These are phyloP conservation scores for Clitopilus hobsonii DNA, from an alignment of 768 basidiomycete species.

Conservation along the genomic window DNA sequence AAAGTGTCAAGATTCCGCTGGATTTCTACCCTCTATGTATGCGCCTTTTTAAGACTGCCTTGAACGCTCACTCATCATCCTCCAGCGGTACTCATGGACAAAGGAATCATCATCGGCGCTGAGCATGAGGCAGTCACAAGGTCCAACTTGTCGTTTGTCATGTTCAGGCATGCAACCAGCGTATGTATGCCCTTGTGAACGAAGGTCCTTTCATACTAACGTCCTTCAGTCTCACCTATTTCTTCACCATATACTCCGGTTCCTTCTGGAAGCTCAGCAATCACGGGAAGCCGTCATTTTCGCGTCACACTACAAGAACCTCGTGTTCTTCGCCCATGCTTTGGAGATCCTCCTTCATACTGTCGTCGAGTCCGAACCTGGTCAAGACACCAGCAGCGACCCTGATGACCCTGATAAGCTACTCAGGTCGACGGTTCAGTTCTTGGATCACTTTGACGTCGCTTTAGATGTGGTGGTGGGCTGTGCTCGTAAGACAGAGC, in stretches of 20 bases:
- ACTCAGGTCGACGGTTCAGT: slow-evolving; percentile 73
- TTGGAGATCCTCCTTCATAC: slow-evolving; percentile 93
- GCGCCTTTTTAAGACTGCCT: slow-evolving; percentile 17
- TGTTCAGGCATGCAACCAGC: slow-evolving; percentile 89
- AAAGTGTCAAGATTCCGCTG: slow-evolving; percentile 88
- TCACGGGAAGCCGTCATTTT: slow-evolving; percentile 79
- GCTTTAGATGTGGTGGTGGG: slow-evolving; percentile 91
- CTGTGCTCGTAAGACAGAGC: slow-evolving; percentile 94
- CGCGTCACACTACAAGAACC: slow-evolving; percentile 79
- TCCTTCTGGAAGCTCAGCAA: slow-evolving; percentile 64
- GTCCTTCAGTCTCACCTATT: slow-evolving; percentile 79
- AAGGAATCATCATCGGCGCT: slow-evolving; percentile 95
- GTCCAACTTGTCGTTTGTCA: slow-evolving; percentile 76
- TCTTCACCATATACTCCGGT: slow-evolving; percentile 84
- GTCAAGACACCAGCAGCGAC: slow-evolving; percentile 24
- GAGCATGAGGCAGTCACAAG: slow-evolving; percentile 83
- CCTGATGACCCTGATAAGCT: slow-evolving; percentile 28
- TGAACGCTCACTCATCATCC: slow-evolving; percentile 6
- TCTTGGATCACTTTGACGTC: slow-evolving; percentile 91
- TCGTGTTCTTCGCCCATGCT: slow-evolving; percentile 91
- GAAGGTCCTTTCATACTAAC: background rate
- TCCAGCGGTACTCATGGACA: slow-evolving; percentile 95
- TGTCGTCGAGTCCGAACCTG: slow-evolving; percentile 82
- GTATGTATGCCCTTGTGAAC: slow-evolving; percentile 39
- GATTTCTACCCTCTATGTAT: slow-evolving; percentile 96